A percentile compares a stretch with the other conserved stretches of the same genome.
Conservation (phyloP, 495 filamentous ascomycete genomes). For the Trichocladium uniseriatum region DNA sequence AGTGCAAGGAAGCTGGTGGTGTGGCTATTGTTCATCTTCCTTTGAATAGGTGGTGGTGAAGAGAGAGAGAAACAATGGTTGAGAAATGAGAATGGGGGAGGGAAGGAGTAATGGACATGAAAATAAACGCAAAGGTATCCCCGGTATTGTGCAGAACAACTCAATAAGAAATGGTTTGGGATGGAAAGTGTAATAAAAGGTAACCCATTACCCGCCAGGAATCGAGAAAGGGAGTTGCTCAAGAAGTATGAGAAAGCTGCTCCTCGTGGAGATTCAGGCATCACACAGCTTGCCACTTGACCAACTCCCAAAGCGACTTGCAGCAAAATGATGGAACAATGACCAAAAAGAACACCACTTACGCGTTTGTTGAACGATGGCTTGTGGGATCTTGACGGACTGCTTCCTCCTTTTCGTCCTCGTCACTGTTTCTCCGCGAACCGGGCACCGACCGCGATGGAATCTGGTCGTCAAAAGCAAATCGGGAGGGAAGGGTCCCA, state of each 20-base stretch:
- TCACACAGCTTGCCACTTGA: neutral
- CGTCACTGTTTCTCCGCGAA: slow-evolving; percentile 74
- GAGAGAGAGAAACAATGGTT: neutral
- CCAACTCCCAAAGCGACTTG: neutral
- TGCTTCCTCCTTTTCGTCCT: slow-evolving; percentile 61
- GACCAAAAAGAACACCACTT: slow-evolving; percentile 31
- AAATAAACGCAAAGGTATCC: neutral
- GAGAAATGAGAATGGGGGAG: neutral
- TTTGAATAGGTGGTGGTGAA: neutral
- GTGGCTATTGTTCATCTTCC: slow-evolving; percentile 1
- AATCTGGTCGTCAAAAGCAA: slow-evolving; percentile 45
- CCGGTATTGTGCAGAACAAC: neutral
- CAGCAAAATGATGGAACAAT: neutral
- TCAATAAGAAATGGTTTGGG: neutral
- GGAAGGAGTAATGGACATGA: neutral
- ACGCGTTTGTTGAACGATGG: slow-evolving; percentile 57
- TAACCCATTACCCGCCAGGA: neutral
- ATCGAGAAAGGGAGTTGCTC: neutral
- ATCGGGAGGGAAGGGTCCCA: slow-evolving; percentile 42
- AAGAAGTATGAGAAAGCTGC: no score
- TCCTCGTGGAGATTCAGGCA: no score
- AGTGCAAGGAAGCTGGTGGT: neutral
- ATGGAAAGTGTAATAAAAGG: neutral
- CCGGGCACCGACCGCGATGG: slow-evolving; percentile 79
- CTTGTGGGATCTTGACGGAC: slow-evolving; percentile 56